phyloP scores from a whole-genome alignment of 305 asterid species.

The Withania somnifera region DNA sequence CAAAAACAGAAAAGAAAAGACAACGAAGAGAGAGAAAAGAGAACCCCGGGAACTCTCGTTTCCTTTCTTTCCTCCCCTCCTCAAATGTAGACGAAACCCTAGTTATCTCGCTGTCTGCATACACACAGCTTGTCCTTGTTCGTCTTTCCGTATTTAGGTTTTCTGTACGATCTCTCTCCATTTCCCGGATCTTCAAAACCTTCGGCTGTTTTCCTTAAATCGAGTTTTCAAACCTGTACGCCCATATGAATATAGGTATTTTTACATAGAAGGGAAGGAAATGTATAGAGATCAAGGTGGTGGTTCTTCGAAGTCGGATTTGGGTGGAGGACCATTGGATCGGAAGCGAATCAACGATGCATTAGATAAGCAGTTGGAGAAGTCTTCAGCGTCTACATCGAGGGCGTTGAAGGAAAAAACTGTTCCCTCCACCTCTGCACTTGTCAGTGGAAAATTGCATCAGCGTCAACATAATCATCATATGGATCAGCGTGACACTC shows the following conservation, averaged over 20 bases:
- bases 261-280: not conserved
- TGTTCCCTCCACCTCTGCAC: conserved; percentile 32
- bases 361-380: conserved; percentile 72
- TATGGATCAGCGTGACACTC: conserved; percentile 19
- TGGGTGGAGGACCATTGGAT: conserved; percentile 12
- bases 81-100: not conserved
- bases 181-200: not conserved
- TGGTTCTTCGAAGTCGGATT: conserved; percentile 41
- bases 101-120: not conserved
- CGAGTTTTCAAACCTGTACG: too few relatives aligned
- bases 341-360: conserved; percentile 74
- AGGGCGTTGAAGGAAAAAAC: conserved; percentile 28
- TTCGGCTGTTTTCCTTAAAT: too few relatives aligned
- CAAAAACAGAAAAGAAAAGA: too few relatives aligned
- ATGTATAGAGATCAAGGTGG: conserved; percentile 68
- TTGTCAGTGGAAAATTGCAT: conserved; percentile 35
- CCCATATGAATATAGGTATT: not conserved
- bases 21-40: not conserved
- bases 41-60: not conserved
- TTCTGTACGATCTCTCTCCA: not conserved
- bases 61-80: not conserved
- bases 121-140: not conserved
- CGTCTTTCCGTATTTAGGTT: not conserved
- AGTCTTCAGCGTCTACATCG: conserved; percentile 54
- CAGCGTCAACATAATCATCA: conserved; percentile 35